These are phyloP conservation scores for Ballota nigra DNA, from an alignment of 257 asterid genomes.

Conservation along the genomic window DNA sequence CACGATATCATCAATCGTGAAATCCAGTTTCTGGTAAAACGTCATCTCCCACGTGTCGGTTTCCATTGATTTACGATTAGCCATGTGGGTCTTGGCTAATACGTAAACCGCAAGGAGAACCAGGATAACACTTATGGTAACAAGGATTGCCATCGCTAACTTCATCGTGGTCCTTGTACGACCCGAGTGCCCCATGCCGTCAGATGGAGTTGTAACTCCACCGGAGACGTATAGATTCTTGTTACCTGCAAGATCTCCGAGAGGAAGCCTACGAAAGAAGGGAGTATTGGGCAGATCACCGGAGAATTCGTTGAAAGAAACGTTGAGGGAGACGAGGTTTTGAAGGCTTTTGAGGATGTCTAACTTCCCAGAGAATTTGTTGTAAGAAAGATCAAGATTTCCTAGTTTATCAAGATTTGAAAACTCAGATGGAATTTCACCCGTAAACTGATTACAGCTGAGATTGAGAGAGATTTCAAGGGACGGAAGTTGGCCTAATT, in stretches of 20 bases:
- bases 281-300: conserved; percentile 80
- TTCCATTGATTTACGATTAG: conserved; percentile 37
- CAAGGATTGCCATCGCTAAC: conserved; percentile 84
- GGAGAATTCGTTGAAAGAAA: conserved; percentile 77
- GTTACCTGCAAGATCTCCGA: conserved; percentile 67
- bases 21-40: conserved; percentile 79
- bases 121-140: conserved; percentile 68
- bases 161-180: conserved; percentile 56
- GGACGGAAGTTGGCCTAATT: conserved; percentile 67
- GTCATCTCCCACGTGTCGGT: conserved; percentile 77
- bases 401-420: conserved; percentile 65
- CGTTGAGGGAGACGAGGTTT: conserved; percentile 83
- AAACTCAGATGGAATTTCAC: conserved; percentile 76
- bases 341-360: conserved; percentile 62
- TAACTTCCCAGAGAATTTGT: conserved; percentile 70
- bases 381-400: conserved; percentile 83
- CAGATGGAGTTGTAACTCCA: conserved; percentile 56
- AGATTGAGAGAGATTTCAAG: conserved; percentile 93
- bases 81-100: conserved; percentile 43
- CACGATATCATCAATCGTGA: conserved; percentile 70
- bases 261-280: conserved; percentile 77
- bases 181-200: conserved; percentile 33
- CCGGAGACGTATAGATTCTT: conserved; percentile 49
- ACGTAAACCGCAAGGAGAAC: conserved; percentile 68
- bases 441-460: conserved; percentile 69